These are phyloP conservation scores for Amanita rubescens DNA, from an alignment of 768 basidiomycete genomes.

Conservation along the genomic window DNA sequence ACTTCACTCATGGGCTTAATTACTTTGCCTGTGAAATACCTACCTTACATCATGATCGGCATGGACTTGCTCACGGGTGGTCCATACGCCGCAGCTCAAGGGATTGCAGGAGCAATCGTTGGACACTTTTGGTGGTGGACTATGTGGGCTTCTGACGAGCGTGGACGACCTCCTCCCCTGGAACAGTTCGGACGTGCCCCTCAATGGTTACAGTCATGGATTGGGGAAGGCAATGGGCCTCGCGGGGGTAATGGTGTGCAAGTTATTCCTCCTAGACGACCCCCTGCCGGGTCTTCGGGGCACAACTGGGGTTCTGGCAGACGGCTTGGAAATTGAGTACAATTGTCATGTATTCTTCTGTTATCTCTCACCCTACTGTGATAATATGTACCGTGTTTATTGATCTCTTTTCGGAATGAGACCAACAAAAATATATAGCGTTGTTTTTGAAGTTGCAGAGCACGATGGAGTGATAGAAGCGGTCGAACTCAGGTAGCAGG, in stretches of 20 bases:
- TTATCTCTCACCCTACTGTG: neutral
- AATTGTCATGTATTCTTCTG: neutral
- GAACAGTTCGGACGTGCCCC: slow-evolving; percentile 44
- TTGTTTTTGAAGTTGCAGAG: no score
- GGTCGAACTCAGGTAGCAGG: no score
- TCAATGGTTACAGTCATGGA: slow-evolving; percentile 43
- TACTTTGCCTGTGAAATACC: slow-evolving; percentile 62
- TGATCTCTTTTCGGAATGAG: no score
- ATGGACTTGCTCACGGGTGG: slow-evolving; percentile 66
- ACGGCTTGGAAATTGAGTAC: slow-evolving; percentile 23
- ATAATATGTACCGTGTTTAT: neutral
- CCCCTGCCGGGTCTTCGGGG: slow-evolving; percentile 11
- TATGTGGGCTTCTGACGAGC: slow-evolving; percentile 42
- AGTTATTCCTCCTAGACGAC: slow-evolving; percentile 45
- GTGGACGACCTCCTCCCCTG: slow-evolving; percentile 35
- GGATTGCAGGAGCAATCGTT: slow-evolving; percentile 63
- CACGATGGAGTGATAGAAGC: no score
- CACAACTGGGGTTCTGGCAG: slow-evolving; percentile 49
- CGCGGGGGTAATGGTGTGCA: slow-evolving; percentile 42
- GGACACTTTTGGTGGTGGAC: slow-evolving; percentile 83
- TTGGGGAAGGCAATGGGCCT: slow-evolving; percentile 34
- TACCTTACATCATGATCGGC: slow-evolving; percentile 66
- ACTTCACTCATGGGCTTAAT: slow-evolving; percentile 78
- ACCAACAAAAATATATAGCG: no score
- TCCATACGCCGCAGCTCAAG: slow-evolving; percentile 43